A percentile compares a stretch with the other conserved stretches of the same genome.
phyloP scores from a whole-genome alignment of 2,329 filamentous ascomycete genomes.

The Fusarium sp. region DNA sequence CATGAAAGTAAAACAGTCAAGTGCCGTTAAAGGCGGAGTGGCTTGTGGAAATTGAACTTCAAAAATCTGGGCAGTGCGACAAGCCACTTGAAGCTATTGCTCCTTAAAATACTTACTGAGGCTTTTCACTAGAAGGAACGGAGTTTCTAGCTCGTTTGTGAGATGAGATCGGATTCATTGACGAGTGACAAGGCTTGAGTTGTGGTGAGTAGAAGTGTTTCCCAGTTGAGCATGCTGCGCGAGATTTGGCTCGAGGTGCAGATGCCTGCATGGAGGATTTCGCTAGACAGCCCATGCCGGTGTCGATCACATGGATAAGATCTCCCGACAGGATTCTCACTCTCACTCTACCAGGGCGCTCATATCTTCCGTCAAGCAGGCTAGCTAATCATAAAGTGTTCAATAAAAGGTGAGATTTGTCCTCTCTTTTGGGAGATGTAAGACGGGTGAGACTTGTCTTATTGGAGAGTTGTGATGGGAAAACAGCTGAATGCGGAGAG shows the following conservation, averaged over 20 bases:
- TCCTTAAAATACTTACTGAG: background rate
- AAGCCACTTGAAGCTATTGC: conserved; percentile 11
- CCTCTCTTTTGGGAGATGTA: background rate
- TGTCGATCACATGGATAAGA: conserved; percentile 13
- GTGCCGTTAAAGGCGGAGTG: background rate
- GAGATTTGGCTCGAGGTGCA: conserved; percentile 23
- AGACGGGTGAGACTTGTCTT: background rate
- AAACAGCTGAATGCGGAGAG: conserved; percentile 20
- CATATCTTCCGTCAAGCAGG: background rate
- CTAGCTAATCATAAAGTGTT: background rate
- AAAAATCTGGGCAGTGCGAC: background rate
- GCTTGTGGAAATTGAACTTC: background rate
- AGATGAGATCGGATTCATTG: background rate
- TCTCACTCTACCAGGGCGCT: background rate
- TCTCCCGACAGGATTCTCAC: background rate
- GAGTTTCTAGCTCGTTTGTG: background rate
- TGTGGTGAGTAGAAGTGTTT: background rate
- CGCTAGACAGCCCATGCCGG: background rate
- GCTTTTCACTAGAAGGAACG: background rate
- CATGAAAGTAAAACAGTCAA: background rate
- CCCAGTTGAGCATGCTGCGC: conserved; percentile 17
- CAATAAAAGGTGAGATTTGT: background rate
- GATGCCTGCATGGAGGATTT: conserved; percentile 18
- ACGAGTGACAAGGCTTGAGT: background rate
- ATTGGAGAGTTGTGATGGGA: background rate